Conservation (phyloP, 179 eudicot species). For the Heliamphora pulchella region DNA sequence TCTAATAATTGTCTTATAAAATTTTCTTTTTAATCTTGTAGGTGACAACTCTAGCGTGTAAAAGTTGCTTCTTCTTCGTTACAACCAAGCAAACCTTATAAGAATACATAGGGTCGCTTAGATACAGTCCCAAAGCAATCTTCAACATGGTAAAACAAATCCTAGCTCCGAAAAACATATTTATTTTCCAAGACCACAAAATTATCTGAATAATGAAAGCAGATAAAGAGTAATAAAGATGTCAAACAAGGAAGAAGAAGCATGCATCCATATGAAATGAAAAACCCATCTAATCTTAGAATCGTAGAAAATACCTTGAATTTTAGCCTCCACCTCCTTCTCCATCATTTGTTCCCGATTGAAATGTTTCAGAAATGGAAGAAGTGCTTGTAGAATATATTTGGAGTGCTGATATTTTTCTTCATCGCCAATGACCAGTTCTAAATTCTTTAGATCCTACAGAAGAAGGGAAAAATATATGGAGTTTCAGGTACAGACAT, state of each 20-base stretch:
- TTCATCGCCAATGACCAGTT: slow-evolving; percentile 19
- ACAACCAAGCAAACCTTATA: neutral
- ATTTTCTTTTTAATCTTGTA: too few species aligned
- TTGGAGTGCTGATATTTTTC: slow-evolving; percentile 25
- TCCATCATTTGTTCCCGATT: slow-evolving; percentile 46
- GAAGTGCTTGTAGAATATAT: slow-evolving; percentile 28
- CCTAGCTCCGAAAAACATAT: neutral
- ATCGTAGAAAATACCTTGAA: slow-evolving; percentile 38
- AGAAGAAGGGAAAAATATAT: neutral
- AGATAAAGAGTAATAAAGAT: neutral
- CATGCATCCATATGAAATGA: neutral
- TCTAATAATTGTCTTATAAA: too few species aligned
- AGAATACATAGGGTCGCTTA: too few species aligned
- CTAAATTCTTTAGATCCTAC: slow-evolving; percentile 17
- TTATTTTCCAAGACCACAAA: neutral
- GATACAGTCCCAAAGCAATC: neutral
- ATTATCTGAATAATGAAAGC: neutral
- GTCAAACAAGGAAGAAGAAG: neutral
- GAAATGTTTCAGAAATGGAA: slow-evolving; percentile 40
- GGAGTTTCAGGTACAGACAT: neutral
- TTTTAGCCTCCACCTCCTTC: slow-evolving; percentile 51
- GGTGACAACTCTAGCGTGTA: neutral
- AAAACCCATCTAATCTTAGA: neutral
- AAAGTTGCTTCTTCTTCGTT: slow-evolving; percentile 3
- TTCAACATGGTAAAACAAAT: neutral